phyloP scores from a whole-genome alignment of 2,329 filamentous ascomycete genomes.

The Stagonosporopsis cucurbitacearum region DNA sequence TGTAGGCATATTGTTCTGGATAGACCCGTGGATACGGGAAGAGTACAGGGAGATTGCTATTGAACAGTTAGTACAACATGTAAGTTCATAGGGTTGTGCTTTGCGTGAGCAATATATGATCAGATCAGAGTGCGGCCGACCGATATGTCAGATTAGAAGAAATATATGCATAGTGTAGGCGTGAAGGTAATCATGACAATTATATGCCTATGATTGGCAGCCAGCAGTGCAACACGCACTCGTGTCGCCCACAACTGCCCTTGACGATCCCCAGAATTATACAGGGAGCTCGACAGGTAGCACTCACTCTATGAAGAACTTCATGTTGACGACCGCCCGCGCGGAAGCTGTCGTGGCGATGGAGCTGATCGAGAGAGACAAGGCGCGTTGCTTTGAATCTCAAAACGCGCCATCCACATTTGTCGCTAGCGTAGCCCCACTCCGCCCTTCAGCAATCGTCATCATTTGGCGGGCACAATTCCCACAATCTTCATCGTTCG shows the following conservation, averaged over 20 bases:
- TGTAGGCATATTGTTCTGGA: constrained; percentile 68
- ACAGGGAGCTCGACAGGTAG: background rate
- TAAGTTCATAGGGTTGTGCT: background rate
- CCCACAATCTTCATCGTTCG: constrained; percentile 10
- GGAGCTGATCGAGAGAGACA: constrained; percentile 18
- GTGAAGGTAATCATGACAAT: background rate
- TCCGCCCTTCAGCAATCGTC: constrained; percentile 12
- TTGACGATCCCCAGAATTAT: background rate
- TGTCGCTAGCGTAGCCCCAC: constrained; percentile 11
- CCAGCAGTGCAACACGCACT: background rate
- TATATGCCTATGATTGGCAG: background rate
- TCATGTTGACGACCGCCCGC: constrained; percentile 58
- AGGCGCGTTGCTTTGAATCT: constrained; percentile 17
- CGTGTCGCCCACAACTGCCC: background rate
- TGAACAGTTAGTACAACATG: constrained; percentile 3
- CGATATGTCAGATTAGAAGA: background rate
- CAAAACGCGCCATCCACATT: constrained; percentile 17
- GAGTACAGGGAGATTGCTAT: constrained; percentile 70
- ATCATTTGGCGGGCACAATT: constrained; percentile 10
- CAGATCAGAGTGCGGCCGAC: background rate
- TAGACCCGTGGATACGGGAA: constrained; percentile 80
- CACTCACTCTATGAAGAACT: constrained; percentile 77
- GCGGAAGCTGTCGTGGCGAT: constrained; percentile 30
- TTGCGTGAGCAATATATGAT: background rate
- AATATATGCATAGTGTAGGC: background rate